Percentiles rank a stretch among this genome's conserved stretches.
phyloP scores from a whole-genome alignment of 441 rosid species.

The Biscutella laevigata region DNA sequence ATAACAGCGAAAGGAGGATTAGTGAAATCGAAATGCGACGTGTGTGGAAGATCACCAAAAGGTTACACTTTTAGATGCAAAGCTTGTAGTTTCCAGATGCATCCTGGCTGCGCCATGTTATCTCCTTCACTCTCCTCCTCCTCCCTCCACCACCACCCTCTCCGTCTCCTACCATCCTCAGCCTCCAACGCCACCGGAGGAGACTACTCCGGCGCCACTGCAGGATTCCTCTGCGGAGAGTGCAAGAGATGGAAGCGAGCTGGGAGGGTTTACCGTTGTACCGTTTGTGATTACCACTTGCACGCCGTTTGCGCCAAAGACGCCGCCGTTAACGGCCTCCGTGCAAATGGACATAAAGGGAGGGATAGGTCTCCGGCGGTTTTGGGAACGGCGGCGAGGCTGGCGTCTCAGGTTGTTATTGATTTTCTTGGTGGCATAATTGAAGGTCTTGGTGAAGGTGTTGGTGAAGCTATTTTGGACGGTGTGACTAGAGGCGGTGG shows the following conservation, averaged over 20 bases:
- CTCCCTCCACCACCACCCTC: constrained; percentile 54
- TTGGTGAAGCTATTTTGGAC: constrained; percentile 59
- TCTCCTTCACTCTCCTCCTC: constrained; percentile 45
- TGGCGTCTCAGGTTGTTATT: constrained; percentile 57
- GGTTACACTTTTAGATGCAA: constrained; percentile 68
- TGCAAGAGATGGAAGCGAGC: constrained; percentile 52
- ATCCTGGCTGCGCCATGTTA: constrained; percentile 84
- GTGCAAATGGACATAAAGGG: constrained; percentile 44
- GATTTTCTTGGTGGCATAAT: constrained; percentile 69
- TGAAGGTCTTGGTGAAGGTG: constrained; percentile 80
- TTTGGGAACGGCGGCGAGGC: constrained; percentile 48
- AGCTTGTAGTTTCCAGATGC: constrained; percentile 70
- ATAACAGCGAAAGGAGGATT: constrained; percentile 59
- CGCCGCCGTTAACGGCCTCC: constrained; percentile 61
- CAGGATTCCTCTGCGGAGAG: constrained; percentile 41
- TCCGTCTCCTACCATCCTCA: constrained; percentile 40
- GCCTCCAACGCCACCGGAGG: constrained; percentile 10
- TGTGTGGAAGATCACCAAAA: constrained; percentile 58
- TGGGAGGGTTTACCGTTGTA: constrained; percentile 68
- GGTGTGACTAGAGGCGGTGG: constrained; percentile 35
- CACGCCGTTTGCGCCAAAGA: constrained; percentile 77
- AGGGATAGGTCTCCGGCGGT: constrained; percentile 36
- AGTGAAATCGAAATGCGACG: constrained; percentile 61
- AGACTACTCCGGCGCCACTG: constrained; percentile 19
- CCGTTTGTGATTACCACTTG: constrained; percentile 58